These are phyloP conservation scores for Ceratobasidium sp. DNA, from an alignment of 1,284 basidiomycete genomes.

Conservation along the genomic window DNA sequence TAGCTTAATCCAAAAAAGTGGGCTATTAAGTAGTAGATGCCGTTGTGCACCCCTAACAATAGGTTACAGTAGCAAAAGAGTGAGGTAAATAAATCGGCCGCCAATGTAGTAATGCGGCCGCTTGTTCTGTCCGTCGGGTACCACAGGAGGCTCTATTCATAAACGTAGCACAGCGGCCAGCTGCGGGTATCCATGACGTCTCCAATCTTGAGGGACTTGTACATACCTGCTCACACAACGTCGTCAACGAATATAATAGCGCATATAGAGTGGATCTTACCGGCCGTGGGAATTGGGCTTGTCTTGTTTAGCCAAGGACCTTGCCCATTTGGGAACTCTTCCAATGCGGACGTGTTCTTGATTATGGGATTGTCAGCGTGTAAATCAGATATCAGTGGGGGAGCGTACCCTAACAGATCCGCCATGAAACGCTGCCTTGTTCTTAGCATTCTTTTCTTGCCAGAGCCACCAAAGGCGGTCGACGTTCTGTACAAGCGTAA, in stretches of 20 bases:
- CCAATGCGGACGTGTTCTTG: slow-evolving; percentile 7
- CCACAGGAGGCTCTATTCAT: too few species aligned
- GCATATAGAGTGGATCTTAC: not conserved
- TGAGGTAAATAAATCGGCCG: too few species aligned
- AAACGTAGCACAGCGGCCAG: slow-evolving; percentile 33
- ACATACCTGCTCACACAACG: slow-evolving; percentile 6
- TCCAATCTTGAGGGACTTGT: slow-evolving; percentile 4
- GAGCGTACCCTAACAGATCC: slow-evolving; percentile 11
- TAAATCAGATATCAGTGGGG: not conserved
- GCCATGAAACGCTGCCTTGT: slow-evolving; percentile 20
- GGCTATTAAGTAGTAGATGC: too few species aligned
- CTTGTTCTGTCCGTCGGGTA: too few species aligned
- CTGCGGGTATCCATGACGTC: slow-evolving; percentile 26
- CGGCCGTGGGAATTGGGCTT: slow-evolving; percentile 12
- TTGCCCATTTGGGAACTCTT: slow-evolving; percentile 13
- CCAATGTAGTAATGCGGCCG: too few species aligned
- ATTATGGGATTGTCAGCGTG: not conserved
- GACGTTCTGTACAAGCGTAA: not conserved
- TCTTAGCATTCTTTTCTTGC: slow-evolving; percentile 30
- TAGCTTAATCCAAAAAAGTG: too few species aligned
- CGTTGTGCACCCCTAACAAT: too few species aligned
- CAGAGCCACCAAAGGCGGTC: slow-evolving; percentile 39
- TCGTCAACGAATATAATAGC: not conserved
- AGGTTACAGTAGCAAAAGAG: too few species aligned
- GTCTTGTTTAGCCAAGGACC: slow-evolving; percentile 34